phyloP scores from a whole-genome alignment of 495 filamentous ascomycete genomes.

The Penicillium goetzii region DNA sequence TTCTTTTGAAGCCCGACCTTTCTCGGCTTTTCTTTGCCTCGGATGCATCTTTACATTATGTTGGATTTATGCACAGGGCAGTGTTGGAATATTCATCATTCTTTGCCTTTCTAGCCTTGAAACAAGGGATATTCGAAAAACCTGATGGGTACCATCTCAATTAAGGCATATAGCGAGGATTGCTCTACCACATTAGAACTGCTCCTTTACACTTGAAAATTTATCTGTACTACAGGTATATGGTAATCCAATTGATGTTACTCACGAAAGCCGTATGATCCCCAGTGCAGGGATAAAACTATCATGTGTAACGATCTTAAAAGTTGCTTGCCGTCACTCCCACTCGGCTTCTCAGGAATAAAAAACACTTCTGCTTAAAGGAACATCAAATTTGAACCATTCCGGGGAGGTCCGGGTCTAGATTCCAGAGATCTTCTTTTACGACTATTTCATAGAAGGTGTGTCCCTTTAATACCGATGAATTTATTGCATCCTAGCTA shows the following conservation, averaged over 20 bases:
- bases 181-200: neutral
- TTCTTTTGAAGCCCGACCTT: neutral
- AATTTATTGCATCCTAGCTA: neutral
- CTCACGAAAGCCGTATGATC: slow-evolving; percentile 1
- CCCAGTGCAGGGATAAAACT: neutral
- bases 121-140: no score
- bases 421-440: neutral
- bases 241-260: neutral
- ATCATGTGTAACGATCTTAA: neutral
- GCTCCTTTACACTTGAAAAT: neutral
- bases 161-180: no score
- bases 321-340: neutral
- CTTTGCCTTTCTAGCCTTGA: neutral
- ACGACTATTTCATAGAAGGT: neutral
- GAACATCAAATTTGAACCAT: neutral
- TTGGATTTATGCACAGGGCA: neutral
- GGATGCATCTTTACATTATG: neutral
- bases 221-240: neutral
- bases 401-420: neutral
- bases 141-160: no score
- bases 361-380: neutral
- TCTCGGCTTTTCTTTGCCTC: neutral
- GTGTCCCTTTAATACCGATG: neutral
- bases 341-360: slow-evolving; percentile 1
- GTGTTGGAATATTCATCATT: neutral